phyloP scores from a whole-genome alignment of 768 basidiomycete genomes.

The Pulveroboletus sp. region DNA sequence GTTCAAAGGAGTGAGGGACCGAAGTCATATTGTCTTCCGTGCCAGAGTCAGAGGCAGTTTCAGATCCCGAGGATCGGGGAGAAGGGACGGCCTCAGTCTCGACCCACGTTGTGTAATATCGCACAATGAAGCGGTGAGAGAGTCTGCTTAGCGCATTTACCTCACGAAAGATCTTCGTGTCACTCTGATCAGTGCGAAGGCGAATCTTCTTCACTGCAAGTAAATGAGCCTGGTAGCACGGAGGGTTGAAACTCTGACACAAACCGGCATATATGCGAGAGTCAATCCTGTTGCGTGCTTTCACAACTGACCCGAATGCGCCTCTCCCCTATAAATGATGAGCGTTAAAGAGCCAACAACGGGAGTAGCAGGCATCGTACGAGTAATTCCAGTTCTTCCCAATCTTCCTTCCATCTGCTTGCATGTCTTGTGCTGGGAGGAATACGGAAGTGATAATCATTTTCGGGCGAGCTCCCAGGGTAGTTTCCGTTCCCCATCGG shows the following conservation, averaged over 20 bases:
- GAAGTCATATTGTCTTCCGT: slow-evolving; percentile 52
- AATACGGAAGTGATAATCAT: slow-evolving; percentile 55
- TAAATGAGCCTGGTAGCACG: background rate
- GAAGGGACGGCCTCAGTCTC: slow-evolving; percentile 58
- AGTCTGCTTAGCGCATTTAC: slow-evolving; percentile 85
- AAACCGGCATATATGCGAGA: slow-evolving; percentile 75
- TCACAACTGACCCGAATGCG: slow-evolving; percentile 91
- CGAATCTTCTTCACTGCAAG: slow-evolving; percentile 81
- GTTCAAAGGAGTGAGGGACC: slow-evolving; percentile 42
- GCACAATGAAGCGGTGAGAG: slow-evolving; percentile 85
- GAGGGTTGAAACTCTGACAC: slow-evolving; percentile 12
- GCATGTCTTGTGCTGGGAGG: slow-evolving; percentile 41
- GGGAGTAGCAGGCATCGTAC: slow-evolving; percentile 33
- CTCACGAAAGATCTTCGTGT: slow-evolving; percentile 86
- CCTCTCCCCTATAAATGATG: slow-evolving; percentile 64
- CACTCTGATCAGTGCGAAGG: slow-evolving; percentile 70
- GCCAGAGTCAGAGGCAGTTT: slow-evolving; percentile 34
- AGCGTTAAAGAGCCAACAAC: background rate
- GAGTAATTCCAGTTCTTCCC: slow-evolving; percentile 86
- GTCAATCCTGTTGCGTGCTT: slow-evolving; percentile 87
- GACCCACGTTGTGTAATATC: slow-evolving; percentile 92
- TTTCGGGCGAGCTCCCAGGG: slow-evolving; percentile 55
- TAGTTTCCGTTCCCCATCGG: slow-evolving; percentile 41
- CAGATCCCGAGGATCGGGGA: slow-evolving; percentile 45
- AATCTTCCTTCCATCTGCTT: slow-evolving; percentile 90